A percentile compares a stretch with the other conserved stretches of the same genome.
These are phyloP conservation scores for Begonia fuchsioides DNA, from an alignment of 306 rosid genomes.

Conservation along the genomic window DNA sequence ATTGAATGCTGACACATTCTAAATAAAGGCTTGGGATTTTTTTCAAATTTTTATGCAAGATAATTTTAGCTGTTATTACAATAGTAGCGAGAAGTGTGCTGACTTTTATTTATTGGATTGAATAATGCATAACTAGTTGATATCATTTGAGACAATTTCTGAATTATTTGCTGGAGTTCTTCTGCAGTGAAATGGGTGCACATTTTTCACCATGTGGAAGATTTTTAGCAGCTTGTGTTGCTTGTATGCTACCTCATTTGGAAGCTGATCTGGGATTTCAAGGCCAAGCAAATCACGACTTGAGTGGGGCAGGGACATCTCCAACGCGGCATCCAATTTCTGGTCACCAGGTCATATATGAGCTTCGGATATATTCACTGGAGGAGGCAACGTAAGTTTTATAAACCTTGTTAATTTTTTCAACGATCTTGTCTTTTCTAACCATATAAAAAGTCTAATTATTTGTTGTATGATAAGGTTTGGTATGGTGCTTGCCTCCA, in stretches of 20 bases:
- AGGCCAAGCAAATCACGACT: constrained; percentile 44
- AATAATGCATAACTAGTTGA: too few species aligned
- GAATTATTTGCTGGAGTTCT: too few species aligned
- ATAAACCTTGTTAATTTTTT: too few species aligned
- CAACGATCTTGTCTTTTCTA: too few species aligned
- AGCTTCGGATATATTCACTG: constrained; percentile 89
- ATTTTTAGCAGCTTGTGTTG: constrained; percentile 97
- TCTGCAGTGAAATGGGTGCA: constrained; percentile 98
- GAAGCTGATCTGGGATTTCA: constrained; percentile 80
- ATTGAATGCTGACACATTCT: too few species aligned
- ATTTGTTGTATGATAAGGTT: constrained; percentile 23
- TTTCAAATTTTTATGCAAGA: too few species aligned
- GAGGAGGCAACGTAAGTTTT: constrained; percentile 69
- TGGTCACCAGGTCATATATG: constrained; percentile 84
- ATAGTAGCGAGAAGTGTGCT: too few species aligned
- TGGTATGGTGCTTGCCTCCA: constrained; percentile 70
- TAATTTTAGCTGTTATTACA: too few species aligned
- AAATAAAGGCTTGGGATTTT: too few species aligned
- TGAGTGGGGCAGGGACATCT: constrained; percentile 58
- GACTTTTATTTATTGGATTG: too few species aligned
- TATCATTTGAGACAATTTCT: too few species aligned
- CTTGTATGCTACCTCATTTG: constrained; percentile 75
- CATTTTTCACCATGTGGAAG: constrained; percentile 98
- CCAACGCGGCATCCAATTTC: constrained; percentile 94
- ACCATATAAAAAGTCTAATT: background rate